phyloP scores from a whole-genome alignment of 2,329 filamentous ascomycete genomes.

The Alternaria arborescens region DNA sequence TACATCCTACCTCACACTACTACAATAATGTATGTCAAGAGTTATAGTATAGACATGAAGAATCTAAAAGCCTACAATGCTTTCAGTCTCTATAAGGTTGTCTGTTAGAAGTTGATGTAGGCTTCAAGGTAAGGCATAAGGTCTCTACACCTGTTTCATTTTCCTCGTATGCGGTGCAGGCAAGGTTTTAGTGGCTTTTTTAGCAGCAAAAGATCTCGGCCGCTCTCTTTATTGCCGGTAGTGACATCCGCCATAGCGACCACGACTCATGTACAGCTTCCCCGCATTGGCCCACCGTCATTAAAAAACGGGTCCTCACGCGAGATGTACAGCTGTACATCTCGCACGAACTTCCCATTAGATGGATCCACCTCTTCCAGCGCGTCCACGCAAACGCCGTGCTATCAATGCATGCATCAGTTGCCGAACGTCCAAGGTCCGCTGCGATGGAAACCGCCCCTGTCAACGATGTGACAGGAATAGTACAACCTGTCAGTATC shows the following conservation, averaged over 20 bases:
- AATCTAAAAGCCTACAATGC: too few species aligned
- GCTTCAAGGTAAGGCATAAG: too few species aligned
- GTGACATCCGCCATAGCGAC: conserved; percentile 1
- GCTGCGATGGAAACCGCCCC: conserved; percentile 43
- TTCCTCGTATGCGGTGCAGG: too few species aligned
- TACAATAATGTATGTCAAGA: too few species aligned
- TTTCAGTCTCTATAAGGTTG: too few species aligned
- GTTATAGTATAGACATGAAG: too few species aligned
- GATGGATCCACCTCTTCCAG: conserved; percentile 18
- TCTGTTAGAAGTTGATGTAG: too few species aligned
- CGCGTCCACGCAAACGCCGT: conserved; percentile 42
- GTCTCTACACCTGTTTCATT: too few species aligned
- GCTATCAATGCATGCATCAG: conserved; percentile 44
- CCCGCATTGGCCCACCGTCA: conserved; percentile 16
- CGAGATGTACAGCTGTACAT: neutral
- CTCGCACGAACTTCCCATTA: conserved; percentile 28
- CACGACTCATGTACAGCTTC: conserved; percentile 12
- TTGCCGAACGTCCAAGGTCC: conserved; percentile 46
- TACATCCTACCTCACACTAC: too few species aligned
- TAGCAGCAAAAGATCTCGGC: neutral
- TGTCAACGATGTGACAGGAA: conserved; percentile 44
- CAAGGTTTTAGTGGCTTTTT: neutral
- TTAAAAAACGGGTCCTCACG: conserved; percentile 7
- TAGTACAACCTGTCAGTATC: conserved; percentile 35
- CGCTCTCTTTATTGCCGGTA: neutral